Base-by-base conservation (phyloP, 768 basidiomycete genomes). In the Boletales sp. region DNA sequence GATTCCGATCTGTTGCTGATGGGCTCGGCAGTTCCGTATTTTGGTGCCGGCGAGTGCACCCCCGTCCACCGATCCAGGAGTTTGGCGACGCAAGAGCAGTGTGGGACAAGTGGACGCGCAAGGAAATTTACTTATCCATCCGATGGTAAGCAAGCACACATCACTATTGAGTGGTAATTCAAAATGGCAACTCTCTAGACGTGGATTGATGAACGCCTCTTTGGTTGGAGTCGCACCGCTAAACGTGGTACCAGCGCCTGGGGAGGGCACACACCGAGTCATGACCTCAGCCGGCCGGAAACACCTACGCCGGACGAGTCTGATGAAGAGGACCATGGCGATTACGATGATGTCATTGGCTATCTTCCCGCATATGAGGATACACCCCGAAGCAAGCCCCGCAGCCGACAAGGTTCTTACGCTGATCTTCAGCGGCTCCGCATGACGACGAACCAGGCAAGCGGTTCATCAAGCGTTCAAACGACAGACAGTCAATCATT, bases 161-260 rank as follows among this genome's bases (percentile, higher is more conserved):
- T 41, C 9, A 33, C 31, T 38, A n/a, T 41, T 5, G 21, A 46
- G 28, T 33, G 33, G 30, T 37, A 31, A 31, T 33, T 56, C 33
- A 48, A 50, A 30, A 19, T 31, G 36, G 32, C 36, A 41, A 21
- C 40, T 49, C n/a, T 17, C 28, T 62, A 82, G 74, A 84, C 87
- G 13, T 95, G 92, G 92, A 78, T 95, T 14, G 93, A 96, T 66
- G 94, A 95, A 69, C 84, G 90, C 8, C 77, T 96, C 21, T 96
- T 95, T 63, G 94, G 93, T 39, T 95, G 90, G 93, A 84, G 83
- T 66, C 77, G 81, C 46, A 90, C 86, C 57, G 79, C 88, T 2
- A 73, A 70, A 43, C 82, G 80, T 42, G 89, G 91, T n/a, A 90
- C 90, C 3, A 90, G 86, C 59, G 90, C 83, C n/a, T 94, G 91